Evolutionary conservation across 75 land plant genomes (phyloP).

Genomic region (Isoetes taiwanensis): DNA sequence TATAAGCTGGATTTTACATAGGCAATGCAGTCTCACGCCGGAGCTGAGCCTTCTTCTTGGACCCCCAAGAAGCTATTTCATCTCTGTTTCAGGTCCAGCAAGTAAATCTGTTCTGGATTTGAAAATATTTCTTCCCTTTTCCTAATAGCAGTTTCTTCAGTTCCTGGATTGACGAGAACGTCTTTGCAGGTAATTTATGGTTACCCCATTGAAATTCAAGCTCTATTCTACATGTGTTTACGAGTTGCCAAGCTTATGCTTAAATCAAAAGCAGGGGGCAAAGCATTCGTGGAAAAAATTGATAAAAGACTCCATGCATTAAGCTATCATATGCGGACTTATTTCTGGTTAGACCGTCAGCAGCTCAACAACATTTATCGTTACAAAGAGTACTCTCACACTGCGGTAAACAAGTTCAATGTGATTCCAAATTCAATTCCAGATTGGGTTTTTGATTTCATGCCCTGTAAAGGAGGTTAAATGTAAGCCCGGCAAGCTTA

Average conservation of each 20-base stretch:
- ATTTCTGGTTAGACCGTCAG: conserved; percentile 2
- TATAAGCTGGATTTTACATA: too few relatives aligned
- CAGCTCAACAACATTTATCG: conserved; percentile 7
- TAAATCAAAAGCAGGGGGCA: neutral
- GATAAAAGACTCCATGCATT: conserved; percentile 2
- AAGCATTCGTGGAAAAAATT: neutral
- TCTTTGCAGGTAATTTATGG: conserved; percentile 3
- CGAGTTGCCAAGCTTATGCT: neutral
- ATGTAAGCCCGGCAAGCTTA: conserved; percentile 1
- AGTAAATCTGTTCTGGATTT: too few relatives aligned
- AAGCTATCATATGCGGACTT: neutral
- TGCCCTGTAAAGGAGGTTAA: neutral
- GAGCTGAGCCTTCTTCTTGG: too few relatives aligned
- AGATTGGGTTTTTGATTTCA: conserved; percentile 6
- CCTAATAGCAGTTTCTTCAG: too few relatives aligned
- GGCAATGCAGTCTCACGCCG: too few relatives aligned
- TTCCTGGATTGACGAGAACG: too few relatives aligned
- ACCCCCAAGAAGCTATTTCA: too few relatives aligned
- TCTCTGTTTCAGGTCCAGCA: too few relatives aligned
- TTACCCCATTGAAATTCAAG: conserved; percentile 6
- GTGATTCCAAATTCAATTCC: conserved; percentile 2
- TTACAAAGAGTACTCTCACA: conserved; percentile 6
- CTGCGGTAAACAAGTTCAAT: conserved; percentile 7
- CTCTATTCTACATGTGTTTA: neutral
- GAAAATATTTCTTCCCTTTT: too few relatives aligned